Conservation (phyloP, 192 early-diverging fungal genomes). For the Coemansia sp. region DNA sequence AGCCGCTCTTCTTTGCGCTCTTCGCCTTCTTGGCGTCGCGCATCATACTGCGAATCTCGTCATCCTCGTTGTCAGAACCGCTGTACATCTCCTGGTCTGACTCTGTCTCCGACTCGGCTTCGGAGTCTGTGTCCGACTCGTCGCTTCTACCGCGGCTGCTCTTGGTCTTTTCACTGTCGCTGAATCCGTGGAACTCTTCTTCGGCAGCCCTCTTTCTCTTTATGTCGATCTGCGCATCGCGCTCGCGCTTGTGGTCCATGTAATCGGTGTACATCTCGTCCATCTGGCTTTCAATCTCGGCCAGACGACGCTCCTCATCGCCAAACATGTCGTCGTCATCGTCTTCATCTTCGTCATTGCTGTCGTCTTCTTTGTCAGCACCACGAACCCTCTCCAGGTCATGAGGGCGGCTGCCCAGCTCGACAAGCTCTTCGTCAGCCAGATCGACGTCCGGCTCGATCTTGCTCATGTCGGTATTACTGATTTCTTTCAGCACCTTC, state of each 20-base stretch:
- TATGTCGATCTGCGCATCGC: conserved; percentile 74
- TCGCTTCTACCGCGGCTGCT: conserved; percentile 22
- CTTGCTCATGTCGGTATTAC: conserved; percentile 45
- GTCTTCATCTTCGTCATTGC: conserved; percentile 45
- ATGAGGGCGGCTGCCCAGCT: conserved; percentile 53
- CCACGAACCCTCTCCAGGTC: conserved; percentile 11
- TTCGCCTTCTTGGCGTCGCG: conserved; percentile 30
- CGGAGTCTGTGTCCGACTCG: conserved; percentile 35
- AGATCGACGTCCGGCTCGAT: conserved; percentile 52
- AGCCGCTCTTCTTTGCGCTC: conserved; percentile 29
- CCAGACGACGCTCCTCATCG: conserved; percentile 59
- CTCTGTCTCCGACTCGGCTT: conserved; percentile 41
- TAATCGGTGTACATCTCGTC: conserved; percentile 70
- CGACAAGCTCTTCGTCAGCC: conserved; percentile 53
- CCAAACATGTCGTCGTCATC: conserved; percentile 47
- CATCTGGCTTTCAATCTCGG: conserved; percentile 64
- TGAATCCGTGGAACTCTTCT: conserved; percentile 68
- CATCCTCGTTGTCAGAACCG: conserved; percentile 49
- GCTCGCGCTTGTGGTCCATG: conserved; percentile 68
- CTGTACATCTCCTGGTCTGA: conserved; percentile 32
- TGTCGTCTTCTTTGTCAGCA: conserved; percentile 10
- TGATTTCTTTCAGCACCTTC: conserved; percentile 34
- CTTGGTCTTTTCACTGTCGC: conserved; percentile 35
- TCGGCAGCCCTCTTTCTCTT: conserved; percentile 67
- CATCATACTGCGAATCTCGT: conserved; percentile 46